Evolutionary conservation across 345 rosid species (phyloP).

Genomic region (Syzygium jambos): DNA sequence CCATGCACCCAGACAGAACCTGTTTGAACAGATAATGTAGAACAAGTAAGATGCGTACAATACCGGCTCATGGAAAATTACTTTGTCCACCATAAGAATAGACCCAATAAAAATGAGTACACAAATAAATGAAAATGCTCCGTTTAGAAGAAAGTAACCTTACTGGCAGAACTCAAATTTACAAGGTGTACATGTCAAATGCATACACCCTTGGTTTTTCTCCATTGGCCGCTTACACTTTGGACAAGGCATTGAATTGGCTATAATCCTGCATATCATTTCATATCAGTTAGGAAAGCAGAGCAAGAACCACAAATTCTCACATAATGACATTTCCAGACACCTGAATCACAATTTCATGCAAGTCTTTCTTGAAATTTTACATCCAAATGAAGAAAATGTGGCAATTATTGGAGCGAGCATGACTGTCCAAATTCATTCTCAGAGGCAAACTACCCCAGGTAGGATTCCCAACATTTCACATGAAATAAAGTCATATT

Average conservation of each 20-base stretch:
- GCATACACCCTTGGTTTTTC: slow-evolving; percentile 99
- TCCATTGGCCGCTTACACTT: slow-evolving; percentile 98
- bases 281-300: not conserved
- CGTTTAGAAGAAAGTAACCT: slow-evolving; percentile 2
- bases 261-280: slow-evolving; percentile 67
- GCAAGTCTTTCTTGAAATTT: not conserved
- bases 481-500: not conserved
- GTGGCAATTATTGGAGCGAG: not conserved
- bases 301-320: not conserved
- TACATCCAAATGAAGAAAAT: not conserved
- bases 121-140: not conserved
- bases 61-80: not conserved
- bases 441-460: not conserved
- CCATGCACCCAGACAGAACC: slow-evolving; percentile 91
- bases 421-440: not conserved
- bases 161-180: slow-evolving; percentile 99
- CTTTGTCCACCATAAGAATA: not conserved
- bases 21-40: slow-evolving; percentile 17
- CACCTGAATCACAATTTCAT: not conserved
- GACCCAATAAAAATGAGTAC: not conserved
- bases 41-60: not conserved
- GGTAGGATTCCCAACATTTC: not conserved
- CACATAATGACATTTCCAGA: not conserved
- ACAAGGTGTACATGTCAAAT: slow-evolving; percentile 97
- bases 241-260: slow-evolving; percentile 99